Evolutionary conservation across 2,329 filamentous ascomycete species (phyloP), one percentile per base, ranked within the genome.

Genomic region (Apiospora arundinis): DNA sequence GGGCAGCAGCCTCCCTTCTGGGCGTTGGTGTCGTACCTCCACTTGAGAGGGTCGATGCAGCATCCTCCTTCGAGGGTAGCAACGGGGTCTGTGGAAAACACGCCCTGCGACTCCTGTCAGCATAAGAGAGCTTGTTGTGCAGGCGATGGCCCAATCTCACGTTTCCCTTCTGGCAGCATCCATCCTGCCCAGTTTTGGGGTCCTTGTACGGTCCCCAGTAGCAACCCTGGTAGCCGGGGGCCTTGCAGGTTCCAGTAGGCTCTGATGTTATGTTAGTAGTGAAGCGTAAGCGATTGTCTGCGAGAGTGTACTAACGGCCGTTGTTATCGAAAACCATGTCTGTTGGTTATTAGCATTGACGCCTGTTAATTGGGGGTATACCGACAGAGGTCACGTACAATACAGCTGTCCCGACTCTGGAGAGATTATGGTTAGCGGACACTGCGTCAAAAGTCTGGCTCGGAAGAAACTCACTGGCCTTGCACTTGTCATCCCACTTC

Each of bases 401-500:
- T 52, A 52, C 49, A 52, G 6, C 23, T 28, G 49, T 12, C 49
- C 49, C 23, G 49, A 52, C 23, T 52, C 49, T 52, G 49, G 11
- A 6, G 6, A 28, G 14, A 3, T 16, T 4, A 28, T 16, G 11
- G 23, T 52, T 52, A 52, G 23, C 49, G 16, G 11, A 25, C 6
- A 32, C 3, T 52, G 14, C 49, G 3, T 6, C 11, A 18, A 28
- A 45, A 45, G 42, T 12, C n/a, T 6, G 49, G 14, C 12, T 52
- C 14, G n/a, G 4, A 18, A 16, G 12, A 6, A 1, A 52, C 49
- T 52, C 23, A 52, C 49, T 52, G 49, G 49, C 49, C 25, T 52
- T 52, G 14, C 49, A 52, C 23, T 52, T 52, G n/a, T 52, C 49
- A 25, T 52, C 49, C 49, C 49, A 52, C 11, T 52, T 52, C 49